Base-by-base conservation (phyloP, 176 grass and related monocot genomes). In the Triticum monococcum region DNA sequence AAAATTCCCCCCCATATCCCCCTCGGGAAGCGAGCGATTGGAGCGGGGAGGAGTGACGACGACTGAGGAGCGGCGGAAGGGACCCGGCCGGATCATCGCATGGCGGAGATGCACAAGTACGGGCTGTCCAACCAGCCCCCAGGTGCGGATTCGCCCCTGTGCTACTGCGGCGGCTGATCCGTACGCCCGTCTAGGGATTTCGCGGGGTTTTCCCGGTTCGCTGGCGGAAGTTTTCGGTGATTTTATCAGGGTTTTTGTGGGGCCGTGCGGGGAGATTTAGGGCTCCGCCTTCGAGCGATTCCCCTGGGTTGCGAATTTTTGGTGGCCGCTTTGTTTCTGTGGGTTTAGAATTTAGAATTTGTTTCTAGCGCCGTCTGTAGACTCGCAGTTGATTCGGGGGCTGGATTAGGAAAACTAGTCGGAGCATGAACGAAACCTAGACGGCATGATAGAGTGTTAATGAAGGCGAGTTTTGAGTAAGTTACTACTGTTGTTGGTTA, bases 41-140 rank as follows among this genome's bases (percentile, higher is more conserved):
- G 50, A 7, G 20, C 52, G 12, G 12, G 83, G 65, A 6, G 64
- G 60, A 10, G 40, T 31, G 2, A 52, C 1, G 2, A 52, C 1
- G 24, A 31, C 70, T 8, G 48, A 52, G 48, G 14, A 5, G 83
- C 79, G 64, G 59, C 60, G n/a, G 71, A 38, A 20, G 17, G 68
- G 68, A n/a, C 61, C 30, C 60, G 61, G 77, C 8, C 13, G 86
- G 78, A 88, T 88, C 90, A 66, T 85, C 31, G 71, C 71, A 91
- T 91, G 90, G 90, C 82, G 78, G 86, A 91, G 90, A 88, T 81
- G 84, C 82, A 59, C 72, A 85, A 82, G 71, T 72, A 82, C 71
- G 52, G 86, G 64, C 75, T 88, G 86, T 35, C 90, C 54, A 85
- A 57, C 22, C 90, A 88, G 90, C 82, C 77, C 17, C 90, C 78